Base-by-base conservation (phyloP, 208 protist genomes). In the Trypanosoma vivax region DNA sequence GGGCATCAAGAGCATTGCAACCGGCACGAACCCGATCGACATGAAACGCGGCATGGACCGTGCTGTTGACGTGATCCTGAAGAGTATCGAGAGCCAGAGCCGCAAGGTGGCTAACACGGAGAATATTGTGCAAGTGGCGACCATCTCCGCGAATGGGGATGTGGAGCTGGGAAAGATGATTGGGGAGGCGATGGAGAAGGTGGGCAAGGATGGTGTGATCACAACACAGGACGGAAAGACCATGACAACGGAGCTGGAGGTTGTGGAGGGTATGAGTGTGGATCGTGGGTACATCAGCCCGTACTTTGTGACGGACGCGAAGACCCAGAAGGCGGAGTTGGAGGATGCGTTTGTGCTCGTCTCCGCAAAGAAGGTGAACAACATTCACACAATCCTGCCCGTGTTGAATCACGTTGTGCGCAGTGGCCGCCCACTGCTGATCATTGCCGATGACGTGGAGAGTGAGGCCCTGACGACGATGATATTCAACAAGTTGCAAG, bases 111-210 rank as follows among this genome's bases (percentile, higher is more conserved):
- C 90, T 29, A 92, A 93, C 53, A 83, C 70, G n/a, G 95, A 98
- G 62, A 96, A 98, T 60, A 97, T 99, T 50, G 76, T 76, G 35
- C 93, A 96, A 55, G 96, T 99, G 31, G 98, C 98, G 34, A 99
- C 98, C 49, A 99, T 99, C 69, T 99, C 97, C 34, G 98, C 98
- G 50, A 99, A 99, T 83, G 97, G 97, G 41, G 98, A 99, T 75
- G 66, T 56, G 14, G 95, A 94, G 53, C 97, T 99, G 66, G 98
- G 98, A 52, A 60, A 93, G 52, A 80, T 99, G 62, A 98, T 99
- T 51, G 96, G 96, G 29, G 57, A 87, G 41, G 98, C 98, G 23
- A 99, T 99, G 96, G 95, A 99, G 72, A 96, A 93, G 70, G 97
- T 99, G 30, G 98, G 97, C 68, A 96, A 97, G 68, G 95, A 99